Evolutionary conservation across 2,329 filamentous ascomycete genomes (phyloP), one percentile per base, ranked within the genome.

Genomic region (Clonostachys rhizophaga): DNA sequence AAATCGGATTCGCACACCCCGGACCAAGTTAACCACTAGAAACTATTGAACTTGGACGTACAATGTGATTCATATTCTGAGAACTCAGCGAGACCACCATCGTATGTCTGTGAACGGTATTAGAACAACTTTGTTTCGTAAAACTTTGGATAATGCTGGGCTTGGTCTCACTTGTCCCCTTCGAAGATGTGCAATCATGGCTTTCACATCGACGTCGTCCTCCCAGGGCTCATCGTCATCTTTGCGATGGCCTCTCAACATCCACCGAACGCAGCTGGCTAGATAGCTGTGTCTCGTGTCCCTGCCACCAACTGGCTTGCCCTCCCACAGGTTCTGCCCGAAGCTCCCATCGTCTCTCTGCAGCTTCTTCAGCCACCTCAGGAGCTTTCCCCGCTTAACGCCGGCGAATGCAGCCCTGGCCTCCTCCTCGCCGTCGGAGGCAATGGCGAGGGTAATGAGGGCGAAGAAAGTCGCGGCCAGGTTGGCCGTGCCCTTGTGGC

Each of bases 201-300:
- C 74, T 36, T 85, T 78, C 4, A 92, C 77, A 61, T 96, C 71
- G 49, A 99, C 83, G 67, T 96, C 91, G 14, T 80, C 72, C 1
- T 84, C 74, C 56, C 71, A 79, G 3, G 74, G 74, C 10, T 75
- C 70, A 13, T 78, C 71, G 0, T 72, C 76, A 24, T 70, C 68
- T 51, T 37, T 34, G n/a, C 75, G 61, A 18, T 75, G 73, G 0
- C 87, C 89, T 39, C 85, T 75, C 41, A 99, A 65, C 47, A 95
- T 87, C 81, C 89, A 96, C 37, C 94, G 76, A 34, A 95, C 84
- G 9, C 84, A 84, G 16, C 87, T 81, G 5, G 89, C 91, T 59
- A 91, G 84, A 64, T 94, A 96, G 56, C 90, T 94, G 62, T 92
- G 92, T 47, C 94, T 78, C 69, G 91, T 86, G 66, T 99, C 94